phyloP scores from a whole-genome alignment of 2,329 filamentous ascomycete genomes.

The Beauveria scarabaeidicola region DNA sequence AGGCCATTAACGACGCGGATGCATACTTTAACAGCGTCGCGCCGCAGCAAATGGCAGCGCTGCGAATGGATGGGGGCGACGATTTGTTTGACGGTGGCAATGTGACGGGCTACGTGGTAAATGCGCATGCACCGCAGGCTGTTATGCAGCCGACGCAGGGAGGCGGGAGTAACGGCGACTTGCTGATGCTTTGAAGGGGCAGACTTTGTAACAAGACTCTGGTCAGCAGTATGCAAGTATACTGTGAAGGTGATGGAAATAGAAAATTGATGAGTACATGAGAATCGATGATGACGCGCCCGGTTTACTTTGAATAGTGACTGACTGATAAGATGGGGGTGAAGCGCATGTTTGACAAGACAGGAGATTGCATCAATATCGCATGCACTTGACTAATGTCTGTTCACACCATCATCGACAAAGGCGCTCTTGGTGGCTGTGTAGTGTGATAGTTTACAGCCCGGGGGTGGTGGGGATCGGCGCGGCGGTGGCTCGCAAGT shows the following conservation, averaged over 20 bases:
- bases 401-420: not conserved
- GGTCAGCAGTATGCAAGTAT: not conserved
- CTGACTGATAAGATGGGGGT: not conserved
- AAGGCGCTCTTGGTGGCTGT: not conserved
- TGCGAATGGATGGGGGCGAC: conserved; percentile 58
- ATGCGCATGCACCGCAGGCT: conserved; percentile 70
- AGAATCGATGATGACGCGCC: not conserved
- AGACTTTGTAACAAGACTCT: not conserved
- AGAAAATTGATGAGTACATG: not conserved
- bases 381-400: not conserved
- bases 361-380: not conserved
- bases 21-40: conserved; percentile 80
- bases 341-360: no score
- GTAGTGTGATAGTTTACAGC: not conserved
- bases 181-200: conserved; percentile 52
- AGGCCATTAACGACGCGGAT: conserved; percentile 77
- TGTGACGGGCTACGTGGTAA: conserved; percentile 61
- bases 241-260: not conserved
- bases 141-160: conserved; percentile 62
- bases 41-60: conserved; percentile 61
- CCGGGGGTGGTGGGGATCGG: not conserved
- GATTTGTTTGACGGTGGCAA: conserved; percentile 51
- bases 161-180: conserved; percentile 58
- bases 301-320: not conserved
- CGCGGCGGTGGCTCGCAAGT: not conserved